Base-by-base conservation (phyloP, 2,329 filamentous ascomycete species). In the Trichoderma sp. region DNA sequence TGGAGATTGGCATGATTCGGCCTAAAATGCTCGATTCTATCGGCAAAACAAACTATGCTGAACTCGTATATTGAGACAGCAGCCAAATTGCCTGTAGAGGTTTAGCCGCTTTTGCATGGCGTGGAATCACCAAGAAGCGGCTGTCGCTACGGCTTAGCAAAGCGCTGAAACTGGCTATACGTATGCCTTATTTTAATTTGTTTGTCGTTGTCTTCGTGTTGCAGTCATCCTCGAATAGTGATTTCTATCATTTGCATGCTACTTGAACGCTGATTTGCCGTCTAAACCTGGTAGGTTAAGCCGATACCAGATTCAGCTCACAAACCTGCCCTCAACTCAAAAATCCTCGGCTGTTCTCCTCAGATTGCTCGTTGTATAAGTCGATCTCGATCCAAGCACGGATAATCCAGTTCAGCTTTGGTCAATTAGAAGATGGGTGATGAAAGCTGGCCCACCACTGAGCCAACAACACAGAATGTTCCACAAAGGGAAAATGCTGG, bases 41-140 rank as follows among this genome's bases (percentile, higher is more conserved):
- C 39, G 6, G 62, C 18, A 24, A 32, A 64, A 14, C 30, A 14
- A 51, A 11, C 62, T 64, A 64, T 28, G n/a, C 62, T 32, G 7
- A 34, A 64, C 39, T 51, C 28, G 62, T 51, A 64, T 51, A 64
- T 51, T 51, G 62, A 64, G 39, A 43, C 39, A 32, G 62, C 28
- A 51, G 39, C 51, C 62, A 64, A 64, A 64, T 64, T 64, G 62
- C 62, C 62, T 51, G 30, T 64, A 64, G 9, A 64, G n/a, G 62
- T 51, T 64, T 64, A 64, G 62, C 62, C 28, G 26, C 7, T 3
- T n/a, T 51, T 12, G 12, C 26, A n/a, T 32, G n/a, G 18, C 43
- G 43, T 47, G n/a, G 43, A 47, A 47, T 47, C 18, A 47, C 43
- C 18, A 21, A 47, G 43, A 47, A 47, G 43, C 43, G 43, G n/a